These are phyloP conservation scores for Taxawa tesnikishii DNA, from an alignment of 2,329 filamentous ascomycete genomes.

Conservation along the genomic window DNA sequence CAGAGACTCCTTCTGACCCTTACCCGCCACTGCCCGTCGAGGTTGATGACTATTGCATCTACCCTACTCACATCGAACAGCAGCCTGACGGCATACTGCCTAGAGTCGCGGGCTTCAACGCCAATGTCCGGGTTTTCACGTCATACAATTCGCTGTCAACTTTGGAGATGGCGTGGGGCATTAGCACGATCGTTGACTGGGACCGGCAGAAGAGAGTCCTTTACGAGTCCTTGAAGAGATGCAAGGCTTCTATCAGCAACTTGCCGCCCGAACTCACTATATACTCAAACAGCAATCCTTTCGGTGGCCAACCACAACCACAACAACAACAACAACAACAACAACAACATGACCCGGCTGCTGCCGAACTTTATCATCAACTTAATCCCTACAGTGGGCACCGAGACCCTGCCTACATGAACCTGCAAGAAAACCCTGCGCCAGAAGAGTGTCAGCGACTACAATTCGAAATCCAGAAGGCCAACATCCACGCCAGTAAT, in stretches of 20 bases:
- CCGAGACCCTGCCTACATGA: constrained; percentile 15
- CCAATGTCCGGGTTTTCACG: constrained; percentile 63
- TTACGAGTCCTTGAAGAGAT: constrained; percentile 56
- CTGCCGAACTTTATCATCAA: constrained; percentile 13
- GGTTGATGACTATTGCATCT: constrained; percentile 74
- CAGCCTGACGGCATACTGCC: constrained; percentile 59
- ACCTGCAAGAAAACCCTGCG: constrained; percentile 16
- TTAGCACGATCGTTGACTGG: constrained; percentile 64
- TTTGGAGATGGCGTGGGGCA: constrained; percentile 73
- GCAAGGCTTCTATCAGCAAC: constrained; percentile 55
- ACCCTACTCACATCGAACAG: constrained; percentile 53
- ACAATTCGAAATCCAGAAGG: constrained; percentile 84
- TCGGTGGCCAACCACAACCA: constrained; percentile 14
- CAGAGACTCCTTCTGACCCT: constrained; percentile 60
- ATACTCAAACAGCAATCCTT: constrained; percentile 27
- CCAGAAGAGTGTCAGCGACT: constrained; percentile 33
- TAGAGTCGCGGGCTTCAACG: constrained; percentile 67
- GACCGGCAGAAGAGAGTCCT: constrained; percentile 64
- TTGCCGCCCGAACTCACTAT: constrained; percentile 59
- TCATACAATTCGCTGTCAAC: constrained; percentile 69
- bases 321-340: constrained; percentile 11
- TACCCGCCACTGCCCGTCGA: constrained; percentile 72
- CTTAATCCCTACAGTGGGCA: constrained; percentile 14
- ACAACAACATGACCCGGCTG: constrained; percentile 12
- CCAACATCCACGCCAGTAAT: constrained; percentile 75